Base-by-base conservation (phyloP, 495 filamentous ascomycete species). In the Amphirosellinia nigrospora region DNA sequence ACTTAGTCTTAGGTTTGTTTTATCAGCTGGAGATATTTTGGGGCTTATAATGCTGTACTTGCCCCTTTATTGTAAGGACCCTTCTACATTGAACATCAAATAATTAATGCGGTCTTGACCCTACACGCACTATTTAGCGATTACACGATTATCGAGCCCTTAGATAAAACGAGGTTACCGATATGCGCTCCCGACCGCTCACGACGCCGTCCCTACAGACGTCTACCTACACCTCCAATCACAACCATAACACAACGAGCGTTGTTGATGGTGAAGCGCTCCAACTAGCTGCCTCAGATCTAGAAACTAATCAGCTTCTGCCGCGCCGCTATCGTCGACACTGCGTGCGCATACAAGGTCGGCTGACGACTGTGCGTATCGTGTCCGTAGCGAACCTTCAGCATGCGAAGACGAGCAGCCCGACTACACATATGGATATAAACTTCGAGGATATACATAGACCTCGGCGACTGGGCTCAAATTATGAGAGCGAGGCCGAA, bases 301-400 rank as follows among this genome's bases (percentile, higher is more conserved):
- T 85, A 10, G 76, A 80, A 26, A 79, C 82, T 1, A 76, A 83
- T 80, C 70, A 71, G 74, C 67, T 79, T 82, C 38, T 82, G 64
- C 58, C 70, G 79, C 62, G 43, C 19, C 74, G 71, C 41, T 74
- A 68, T 11, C 72, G 71, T 9, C 72, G 65, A 15, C 79, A 79
- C 67, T 75, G 70, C 38, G 80, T 82, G 41, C 73, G 79, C 30
- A 72, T 82, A 9, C 80, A 82, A 64, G 80, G 80, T 15, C 74
- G 75, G 13, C 67, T 82, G 48, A 77, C 79, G 2, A 61, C 74
- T 3, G 79, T 82, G 30, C 75, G 77, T 3, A 79, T 75, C 59
- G 72, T 80, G 30, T 78, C 75, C 3, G 73, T 76, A 4, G 64
- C 70, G 15, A 74, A 75, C 60, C 72, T 78, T 16, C 46, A 72